Evolutionary conservation across 345 rosid species (phyloP), one percentile per base, ranked within the genome.

Genomic region (Hypericum androsaemum): DNA sequence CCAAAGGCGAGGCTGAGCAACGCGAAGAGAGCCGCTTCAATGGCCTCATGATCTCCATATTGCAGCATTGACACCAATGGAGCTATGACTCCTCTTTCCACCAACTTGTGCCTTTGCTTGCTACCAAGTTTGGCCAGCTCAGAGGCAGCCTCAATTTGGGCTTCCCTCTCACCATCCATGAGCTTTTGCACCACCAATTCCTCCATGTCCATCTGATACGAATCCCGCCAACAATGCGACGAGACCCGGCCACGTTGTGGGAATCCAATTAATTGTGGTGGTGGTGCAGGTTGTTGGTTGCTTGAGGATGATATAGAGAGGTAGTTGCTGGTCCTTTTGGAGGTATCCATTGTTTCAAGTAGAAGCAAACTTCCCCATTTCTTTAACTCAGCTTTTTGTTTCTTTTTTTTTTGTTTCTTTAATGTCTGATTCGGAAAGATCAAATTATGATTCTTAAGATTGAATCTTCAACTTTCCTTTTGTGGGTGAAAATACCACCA

Each of bases 1-100:
- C 95, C 97, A 61, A 76, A 89, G 58, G 89, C 88, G 52, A 84
- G 86, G 59, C 80, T 77, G 50, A 89, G 95, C 58, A 84, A 61
- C 53, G 88, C 86, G 40, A 77, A 67, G 12, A 89, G 78, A 40
- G 94, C 67, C 64, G 84, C 86, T 71, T 89, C 80, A 54, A 64
- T 71, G 71, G 88, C 74, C 61, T 74, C 69, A 54, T 35, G 62
- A 56, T 83, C 88, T 36, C 74, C 83, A 4, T 86, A 81, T 43
- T 66, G 77, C 55, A 86, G 78, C 81, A 89, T 81, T 5, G 79
- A 77, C 62, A 86, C 51, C 55, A 89, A 60, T 48, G 97, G 86
- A 60, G 73, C 39, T 42, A 84, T 73, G 17, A 83, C 73, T 5
- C 86, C 95, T 60, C 47, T 73, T 53, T 83, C 95, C 12, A 83